A percentile compares a stretch with the other conserved stretches of the same genome.
These are phyloP conservation scores for Sclerotinia subarctica DNA, from an alignment of 2,329 filamentous ascomycete genomes.

Conservation along the genomic window DNA sequence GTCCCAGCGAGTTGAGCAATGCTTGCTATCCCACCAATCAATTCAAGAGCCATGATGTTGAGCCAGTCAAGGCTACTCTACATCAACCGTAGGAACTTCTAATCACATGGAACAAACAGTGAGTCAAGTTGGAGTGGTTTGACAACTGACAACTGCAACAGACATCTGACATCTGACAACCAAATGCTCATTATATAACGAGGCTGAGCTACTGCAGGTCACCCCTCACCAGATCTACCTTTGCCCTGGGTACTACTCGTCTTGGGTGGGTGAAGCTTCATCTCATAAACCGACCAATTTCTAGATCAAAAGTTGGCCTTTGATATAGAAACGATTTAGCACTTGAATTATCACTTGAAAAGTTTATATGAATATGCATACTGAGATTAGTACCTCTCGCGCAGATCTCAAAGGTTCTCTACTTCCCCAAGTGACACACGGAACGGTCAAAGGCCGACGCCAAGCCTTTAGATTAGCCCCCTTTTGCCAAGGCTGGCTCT, in stretches of 20 bases:
- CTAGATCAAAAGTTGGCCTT: too few relatives aligned
- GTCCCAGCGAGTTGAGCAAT: slow-evolving; percentile 25
- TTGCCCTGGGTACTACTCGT: neutral
- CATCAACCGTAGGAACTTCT: neutral
- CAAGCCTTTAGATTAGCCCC: slow-evolving; percentile 4
- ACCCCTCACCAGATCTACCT: neutral
- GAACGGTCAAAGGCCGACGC: neutral
- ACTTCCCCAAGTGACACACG: neutral
- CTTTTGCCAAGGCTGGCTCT: slow-evolving; percentile 23
- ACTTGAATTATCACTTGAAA: neutral
- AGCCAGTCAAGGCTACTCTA: neutral
- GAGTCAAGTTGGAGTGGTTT: too few relatives aligned
- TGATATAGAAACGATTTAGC: neutral
- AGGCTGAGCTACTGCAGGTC: slow-evolving; percentile 3
- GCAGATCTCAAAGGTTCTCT: neutral
- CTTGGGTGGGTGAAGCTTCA: neutral
- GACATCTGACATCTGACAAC: neutral
- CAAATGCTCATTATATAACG: neutral
- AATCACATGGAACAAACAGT: neutral
- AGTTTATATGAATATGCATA: neutral
- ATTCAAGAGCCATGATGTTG: slow-evolving; percentile 23
- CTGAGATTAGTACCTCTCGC: neutral
- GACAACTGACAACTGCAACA: too few relatives aligned
- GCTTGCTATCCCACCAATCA: slow-evolving; percentile 24
- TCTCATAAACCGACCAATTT: neutral